These are phyloP conservation scores for Suhomyces tanzawaensis DNA, from an alignment of 805 yeast genomes.

Conservation along the genomic window DNA sequence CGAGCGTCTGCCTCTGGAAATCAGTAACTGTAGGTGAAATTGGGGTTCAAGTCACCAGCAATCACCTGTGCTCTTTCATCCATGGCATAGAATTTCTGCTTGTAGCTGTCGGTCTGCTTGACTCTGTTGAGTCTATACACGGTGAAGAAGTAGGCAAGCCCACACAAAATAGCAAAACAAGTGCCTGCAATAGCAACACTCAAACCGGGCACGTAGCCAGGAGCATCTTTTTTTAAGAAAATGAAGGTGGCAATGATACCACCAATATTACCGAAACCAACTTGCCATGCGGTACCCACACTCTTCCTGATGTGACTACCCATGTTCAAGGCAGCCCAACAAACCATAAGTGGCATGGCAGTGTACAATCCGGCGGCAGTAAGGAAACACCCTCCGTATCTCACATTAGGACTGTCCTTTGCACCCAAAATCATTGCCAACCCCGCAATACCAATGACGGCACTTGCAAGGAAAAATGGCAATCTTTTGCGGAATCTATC, in stretches of 20 bases:
- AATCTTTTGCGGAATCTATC: constrained; percentile 52
- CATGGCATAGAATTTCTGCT: constrained; percentile 22
- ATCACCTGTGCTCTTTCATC: constrained; percentile 29
- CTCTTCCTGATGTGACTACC: constrained; percentile 62
- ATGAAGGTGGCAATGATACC: constrained; percentile 64
- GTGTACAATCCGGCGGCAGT: constrained; percentile 57
- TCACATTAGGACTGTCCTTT: constrained; percentile 32
- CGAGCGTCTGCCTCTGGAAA: neutral
- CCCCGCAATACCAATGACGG: constrained; percentile 46
- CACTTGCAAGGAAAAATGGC: constrained; percentile 42
- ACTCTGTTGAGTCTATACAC: constrained; percentile 18
- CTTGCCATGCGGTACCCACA: constrained; percentile 57
- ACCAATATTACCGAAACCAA: constrained; percentile 74
- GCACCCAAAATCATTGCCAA: constrained; percentile 53
- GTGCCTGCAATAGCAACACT: constrained; percentile 49
- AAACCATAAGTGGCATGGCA: constrained; percentile 66
- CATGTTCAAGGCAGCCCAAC: constrained; percentile 64
- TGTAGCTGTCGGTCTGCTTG: constrained; percentile 27
- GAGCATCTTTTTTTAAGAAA: constrained; percentile 55
- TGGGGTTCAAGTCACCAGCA: constrained; percentile 39
- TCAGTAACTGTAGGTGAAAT: constrained; percentile 34
- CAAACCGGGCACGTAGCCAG: constrained; percentile 56
- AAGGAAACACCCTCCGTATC: constrained; percentile 66
- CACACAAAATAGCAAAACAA: constrained; percentile 38
- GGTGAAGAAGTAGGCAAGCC: constrained; percentile 31